Percentiles rank a stretch among this genome's conserved stretches.
Conservation (phyloP, 2,329 filamentous ascomycete species). For the Mycosphaerella sp. region DNA sequence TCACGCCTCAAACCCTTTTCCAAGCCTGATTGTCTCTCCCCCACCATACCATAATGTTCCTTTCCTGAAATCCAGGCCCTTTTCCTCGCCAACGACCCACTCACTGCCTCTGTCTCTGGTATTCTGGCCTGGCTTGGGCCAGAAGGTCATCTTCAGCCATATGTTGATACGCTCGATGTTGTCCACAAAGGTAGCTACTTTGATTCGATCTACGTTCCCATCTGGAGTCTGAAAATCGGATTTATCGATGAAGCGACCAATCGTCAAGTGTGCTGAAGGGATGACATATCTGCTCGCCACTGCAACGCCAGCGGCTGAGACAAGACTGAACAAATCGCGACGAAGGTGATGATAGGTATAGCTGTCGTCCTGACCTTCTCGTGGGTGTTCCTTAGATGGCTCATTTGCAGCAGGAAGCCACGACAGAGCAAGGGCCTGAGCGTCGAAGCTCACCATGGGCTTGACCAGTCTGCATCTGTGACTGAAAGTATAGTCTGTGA, state of each 20-base stretch:
- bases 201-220: constrained; percentile 43
- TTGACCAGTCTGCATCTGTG: constrained; percentile 72
- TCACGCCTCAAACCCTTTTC: constrained; percentile 41
- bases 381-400: constrained; percentile 26
- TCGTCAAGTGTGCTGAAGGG: constrained; percentile 81
- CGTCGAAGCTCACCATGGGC: constrained; percentile 76
- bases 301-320: constrained; percentile 55
- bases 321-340: constrained; percentile 64
- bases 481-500: constrained; percentile 60
- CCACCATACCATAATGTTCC: constrained; percentile 79
- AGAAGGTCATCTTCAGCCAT: constrained; percentile 66
- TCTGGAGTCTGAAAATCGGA: constrained; percentile 49
- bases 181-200: constrained; percentile 59
- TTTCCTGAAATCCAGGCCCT: constrained; percentile 66
- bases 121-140: constrained; percentile 48
- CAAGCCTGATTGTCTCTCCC: constrained; percentile 58
- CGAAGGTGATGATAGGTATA: constrained; percentile 92
- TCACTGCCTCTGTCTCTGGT: constrained; percentile 52
- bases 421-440: constrained; percentile 76
- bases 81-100: constrained; percentile 84
- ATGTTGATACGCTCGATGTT: constrained; percentile 70
- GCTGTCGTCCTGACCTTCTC: constrained; percentile 47
- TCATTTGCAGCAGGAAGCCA: constrained; percentile 76
- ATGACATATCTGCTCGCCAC: constrained; percentile 79
- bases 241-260: constrained; percentile 70